These are phyloP conservation scores for Rheum nobile DNA, from an alignment of 148 eudicot species.

Conservation along the genomic window DNA sequence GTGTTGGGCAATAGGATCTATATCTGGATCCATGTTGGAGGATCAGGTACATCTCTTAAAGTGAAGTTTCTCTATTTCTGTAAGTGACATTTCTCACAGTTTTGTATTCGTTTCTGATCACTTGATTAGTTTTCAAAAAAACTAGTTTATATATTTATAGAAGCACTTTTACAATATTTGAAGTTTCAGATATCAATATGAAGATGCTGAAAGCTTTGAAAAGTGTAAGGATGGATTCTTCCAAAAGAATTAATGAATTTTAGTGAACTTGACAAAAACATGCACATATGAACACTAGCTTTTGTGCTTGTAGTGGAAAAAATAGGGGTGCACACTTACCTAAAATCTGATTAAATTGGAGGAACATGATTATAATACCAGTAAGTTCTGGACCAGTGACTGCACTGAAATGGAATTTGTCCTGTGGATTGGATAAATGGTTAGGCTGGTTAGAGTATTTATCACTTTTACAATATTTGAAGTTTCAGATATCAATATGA, in stretches of 20 bases:
- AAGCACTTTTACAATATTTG: neutral
- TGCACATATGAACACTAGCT: neutral
- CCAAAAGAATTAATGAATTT: neutral
- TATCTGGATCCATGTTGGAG: conserved; percentile 97
- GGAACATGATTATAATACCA: neutral
- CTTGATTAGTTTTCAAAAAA: neutral
- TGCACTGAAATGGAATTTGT: neutral
- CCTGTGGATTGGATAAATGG: neutral
- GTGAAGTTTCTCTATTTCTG: conserved; percentile 45
- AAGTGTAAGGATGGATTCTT: neutral
- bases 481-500: neutral
- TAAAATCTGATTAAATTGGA: neutral
- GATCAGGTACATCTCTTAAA: conserved; percentile 55
- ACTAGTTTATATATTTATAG: neutral
- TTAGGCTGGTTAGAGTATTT: neutral
- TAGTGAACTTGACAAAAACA: neutral
- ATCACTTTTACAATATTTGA: neutral
- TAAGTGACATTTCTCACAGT: conserved; percentile 18
- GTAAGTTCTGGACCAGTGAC: neutral
- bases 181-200: neutral
- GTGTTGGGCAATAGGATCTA: conserved; percentile 99
- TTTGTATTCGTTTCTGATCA: neutral
- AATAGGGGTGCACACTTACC: neutral
- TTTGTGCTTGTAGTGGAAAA: neutral
- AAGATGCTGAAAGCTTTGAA: neutral